Evolutionary conservation across 208 protist genomes (phyloP).

Genomic region (Jaenimonas drosophilae): DNA sequence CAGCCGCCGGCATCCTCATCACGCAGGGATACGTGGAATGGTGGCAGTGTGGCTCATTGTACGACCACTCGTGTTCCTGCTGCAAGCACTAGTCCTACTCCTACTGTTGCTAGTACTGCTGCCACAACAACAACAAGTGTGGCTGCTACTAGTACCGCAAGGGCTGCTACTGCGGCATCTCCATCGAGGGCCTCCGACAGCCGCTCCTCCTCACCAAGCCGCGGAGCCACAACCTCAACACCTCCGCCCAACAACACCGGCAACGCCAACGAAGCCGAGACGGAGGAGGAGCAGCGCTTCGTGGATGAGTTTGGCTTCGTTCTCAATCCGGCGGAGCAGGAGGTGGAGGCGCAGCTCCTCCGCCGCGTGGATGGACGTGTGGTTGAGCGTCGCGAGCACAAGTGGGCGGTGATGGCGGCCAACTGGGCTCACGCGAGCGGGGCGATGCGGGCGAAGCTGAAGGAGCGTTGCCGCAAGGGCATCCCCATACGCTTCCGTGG

Average conservation of each 20-base stretch:
- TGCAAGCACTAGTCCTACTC: too few species aligned
- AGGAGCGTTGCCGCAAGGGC: constrained; percentile 85
- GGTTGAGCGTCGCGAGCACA: constrained; percentile 68
- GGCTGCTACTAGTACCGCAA: too few species aligned
- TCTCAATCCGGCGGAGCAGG: constrained; percentile 54
- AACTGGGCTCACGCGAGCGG: constrained; percentile 71
- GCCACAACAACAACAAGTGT: too few species aligned
- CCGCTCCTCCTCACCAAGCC: neutral
- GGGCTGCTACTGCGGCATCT: too few species aligned
- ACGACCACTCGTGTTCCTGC: too few species aligned
- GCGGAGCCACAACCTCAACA: neutral
- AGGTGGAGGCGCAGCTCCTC: constrained; percentile 49
- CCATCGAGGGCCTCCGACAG: too few species aligned
- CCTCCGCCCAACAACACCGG: constrained; percentile 1
- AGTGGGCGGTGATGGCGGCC: constrained; percentile 85
- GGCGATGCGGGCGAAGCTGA: constrained; percentile 69
- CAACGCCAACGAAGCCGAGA: constrained; percentile 18
- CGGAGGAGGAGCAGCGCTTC: constrained; percentile 61
- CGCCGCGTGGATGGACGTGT: constrained; percentile 55
- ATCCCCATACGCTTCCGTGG: constrained; percentile 76
- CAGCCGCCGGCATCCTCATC: too few species aligned
- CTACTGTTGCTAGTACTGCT: too few species aligned
- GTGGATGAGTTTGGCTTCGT: constrained; percentile 89
- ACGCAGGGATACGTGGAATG: too few species aligned
- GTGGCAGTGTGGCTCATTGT: too few species aligned